A percentile compares a stretch with the other conserved stretches of the same genome.
phyloP scores from a whole-genome alignment of 805 yeast genomes.

The Metschnikowia henanensis region DNA sequence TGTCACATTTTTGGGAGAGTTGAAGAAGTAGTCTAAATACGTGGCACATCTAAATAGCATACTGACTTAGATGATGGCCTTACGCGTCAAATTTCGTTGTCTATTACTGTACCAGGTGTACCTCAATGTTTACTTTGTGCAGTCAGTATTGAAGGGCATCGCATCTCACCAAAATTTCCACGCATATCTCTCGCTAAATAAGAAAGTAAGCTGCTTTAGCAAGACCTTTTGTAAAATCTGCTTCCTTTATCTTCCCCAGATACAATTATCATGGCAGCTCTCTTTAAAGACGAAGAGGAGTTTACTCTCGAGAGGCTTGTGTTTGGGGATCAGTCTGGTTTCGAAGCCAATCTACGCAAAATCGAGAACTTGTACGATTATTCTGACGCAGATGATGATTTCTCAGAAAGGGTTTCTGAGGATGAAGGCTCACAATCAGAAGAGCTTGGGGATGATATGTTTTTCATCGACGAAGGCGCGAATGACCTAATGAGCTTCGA shows the following conservation, averaged over 20 bases:
- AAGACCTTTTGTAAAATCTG: too few relatives aligned
- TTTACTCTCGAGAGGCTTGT: conserved; percentile 75
- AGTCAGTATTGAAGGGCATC: conserved; percentile 13
- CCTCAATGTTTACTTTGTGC: conserved; percentile 1
- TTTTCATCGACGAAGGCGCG: conserved; percentile 46
- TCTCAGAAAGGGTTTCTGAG: conserved; percentile 7
- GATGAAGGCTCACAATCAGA: conserved; percentile 24
- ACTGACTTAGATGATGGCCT: too few relatives aligned
- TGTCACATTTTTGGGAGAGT: conserved; percentile 40
- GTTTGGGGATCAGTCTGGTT: conserved; percentile 84
- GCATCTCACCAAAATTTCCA: conserved; percentile 14
- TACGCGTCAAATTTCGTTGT: too few relatives aligned
- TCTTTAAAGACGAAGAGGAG: conserved; percentile 80
- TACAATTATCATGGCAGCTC: neutral
- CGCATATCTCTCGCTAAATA: conserved; percentile 1
- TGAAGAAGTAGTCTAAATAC: conserved; percentile 26
- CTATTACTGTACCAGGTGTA: too few relatives aligned
- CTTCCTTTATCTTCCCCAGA: too few relatives aligned
- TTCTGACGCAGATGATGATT: conserved; percentile 36
- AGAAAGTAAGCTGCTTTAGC: too few relatives aligned
- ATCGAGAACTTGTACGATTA: conserved; percentile 56
- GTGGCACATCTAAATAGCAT: too few relatives aligned
- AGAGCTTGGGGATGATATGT: conserved; percentile 41
- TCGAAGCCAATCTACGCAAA: conserved; percentile 61
- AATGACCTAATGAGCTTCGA: conserved; percentile 38